Evolutionary conservation across 306 rosid species (phyloP).

Genomic region (Rubus parviflorus): DNA sequence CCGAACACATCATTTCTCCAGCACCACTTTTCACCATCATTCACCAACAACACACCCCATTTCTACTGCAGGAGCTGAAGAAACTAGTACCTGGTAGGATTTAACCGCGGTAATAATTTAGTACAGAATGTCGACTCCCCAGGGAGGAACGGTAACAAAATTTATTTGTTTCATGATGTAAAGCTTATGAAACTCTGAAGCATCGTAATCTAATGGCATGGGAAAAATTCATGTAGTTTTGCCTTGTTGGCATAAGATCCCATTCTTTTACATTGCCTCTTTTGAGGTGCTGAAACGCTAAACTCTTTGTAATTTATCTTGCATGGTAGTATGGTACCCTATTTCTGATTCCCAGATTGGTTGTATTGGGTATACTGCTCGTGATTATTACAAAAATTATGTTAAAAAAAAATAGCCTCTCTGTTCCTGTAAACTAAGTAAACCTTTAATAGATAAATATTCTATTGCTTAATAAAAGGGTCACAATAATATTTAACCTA

Average conservation of each 20-base stretch:
- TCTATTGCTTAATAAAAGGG: too few species aligned
- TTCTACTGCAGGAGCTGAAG: slow-evolving; percentile 60
- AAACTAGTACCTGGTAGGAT: slow-evolving; percentile 22
- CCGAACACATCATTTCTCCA: slow-evolving; percentile 40
- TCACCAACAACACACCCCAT: slow-evolving; percentile 41
- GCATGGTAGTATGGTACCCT: background rate
- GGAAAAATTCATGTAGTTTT: background rate
- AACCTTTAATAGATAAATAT: too few species aligned
- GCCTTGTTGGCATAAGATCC: background rate
- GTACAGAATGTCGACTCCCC: slow-evolving; percentile 1
- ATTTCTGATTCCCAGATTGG: background rate
- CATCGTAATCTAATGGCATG: background rate
- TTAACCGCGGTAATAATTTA: slow-evolving; percentile 19
- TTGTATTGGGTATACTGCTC: background rate
- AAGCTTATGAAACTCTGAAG: slow-evolving; percentile 16
- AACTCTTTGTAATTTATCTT: background rate
- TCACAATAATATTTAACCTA: too few species aligned
- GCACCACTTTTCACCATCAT: slow-evolving; percentile 49
- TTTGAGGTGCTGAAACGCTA: background rate
- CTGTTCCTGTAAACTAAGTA: too few species aligned
- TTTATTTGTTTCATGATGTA: slow-evolving; percentile 28
- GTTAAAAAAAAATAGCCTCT: too few species aligned
- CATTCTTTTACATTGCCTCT: background rate
- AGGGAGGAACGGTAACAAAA: slow-evolving; percentile 21
- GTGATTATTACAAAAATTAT: background rate